Base-by-base conservation (phyloP, 2,329 filamentous ascomycete genomes). In the Stachybotrys chlorohalonatus region DNA sequence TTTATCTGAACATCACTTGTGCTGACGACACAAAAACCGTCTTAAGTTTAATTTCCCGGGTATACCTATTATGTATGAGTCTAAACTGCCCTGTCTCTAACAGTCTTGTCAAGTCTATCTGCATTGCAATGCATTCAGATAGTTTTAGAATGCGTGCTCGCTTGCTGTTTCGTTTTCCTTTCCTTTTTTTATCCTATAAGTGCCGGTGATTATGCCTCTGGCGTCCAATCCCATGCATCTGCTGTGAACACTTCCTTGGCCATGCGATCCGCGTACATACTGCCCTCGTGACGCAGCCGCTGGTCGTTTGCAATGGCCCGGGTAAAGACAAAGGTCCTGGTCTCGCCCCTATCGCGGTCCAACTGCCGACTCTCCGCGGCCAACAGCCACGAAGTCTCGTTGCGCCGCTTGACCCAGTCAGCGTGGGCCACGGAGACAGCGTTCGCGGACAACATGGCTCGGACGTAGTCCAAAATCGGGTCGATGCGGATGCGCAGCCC, bases 401-500 rank as follows among this genome's bases (percentile, higher is more conserved):
- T 60, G 8, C 73, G 68, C 46, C 71, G 64, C 50, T 63, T 72
- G 59, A 71, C 74, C 81, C 81, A 83, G 16, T 72, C 69, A 7
- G 62, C 62, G n/a, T 72, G 66, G 13, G 71, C 61, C 9, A 84
- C 64, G 2, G 73, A 70, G 7, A 82, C 63, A 31, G 70, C 70
- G 39, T 68, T 72, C 0, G 78, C 69, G 0, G 76, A 75, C 5
- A 85, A 67, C 71, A 83, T 78, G n/a, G 73, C 67, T 55, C 82
- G 77, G 32, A 91, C 70, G 53, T 84, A 80, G 54, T 87, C 84
- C 15, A 90, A 68, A 4, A 88, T 76, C 7, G 86, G 85, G 46
- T 87, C 71, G 4, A 90, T 68, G 16, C 83, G 77, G 3, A 81
- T 83, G 49, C 86, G 75, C 45, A 89, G 74, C 1, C 88, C 88